These are phyloP conservation scores for Cadophora luteo-olivacea DNA, from an alignment of 2,329 filamentous ascomycete genomes.

Conservation along the genomic window DNA sequence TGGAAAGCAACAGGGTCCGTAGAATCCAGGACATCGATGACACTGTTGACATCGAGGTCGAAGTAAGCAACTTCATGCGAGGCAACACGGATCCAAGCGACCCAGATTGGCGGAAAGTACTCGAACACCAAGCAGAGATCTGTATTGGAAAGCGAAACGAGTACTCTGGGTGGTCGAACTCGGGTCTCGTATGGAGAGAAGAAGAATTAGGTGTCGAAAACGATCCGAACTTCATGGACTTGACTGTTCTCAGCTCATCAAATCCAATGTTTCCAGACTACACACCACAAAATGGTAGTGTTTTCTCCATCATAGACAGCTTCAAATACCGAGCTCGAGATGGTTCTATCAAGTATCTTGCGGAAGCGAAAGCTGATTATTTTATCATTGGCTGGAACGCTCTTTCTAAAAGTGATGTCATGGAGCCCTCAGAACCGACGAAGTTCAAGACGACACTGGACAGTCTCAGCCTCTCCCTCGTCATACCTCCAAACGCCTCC, in stretches of 20 bases:
- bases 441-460: not conserved
- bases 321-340: constrained; percentile 12
- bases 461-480: not conserved
- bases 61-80: constrained; percentile 49
- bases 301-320: constrained; percentile 25
- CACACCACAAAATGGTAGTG: constrained; percentile 23
- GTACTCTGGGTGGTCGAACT: not conserved
- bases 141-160: constrained; percentile 46
- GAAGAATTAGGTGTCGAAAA: not conserved
- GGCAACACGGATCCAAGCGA: constrained; percentile 25
- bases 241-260: constrained; percentile 18
- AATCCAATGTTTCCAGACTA: constrained; percentile 31
- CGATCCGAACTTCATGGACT: not conserved
- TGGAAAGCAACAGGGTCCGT: constrained; percentile 48
- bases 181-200: not conserved
- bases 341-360: not conserved
- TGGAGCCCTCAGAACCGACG: not conserved
- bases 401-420: constrained; percentile 1
- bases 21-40: constrained; percentile 44
- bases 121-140: constrained; percentile 50
- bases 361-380: constrained; percentile 18
- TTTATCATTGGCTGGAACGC: constrained; percentile 27
- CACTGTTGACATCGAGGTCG: constrained; percentile 48
- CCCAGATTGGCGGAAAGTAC: constrained; percentile 16
- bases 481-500: not conserved